Evolutionary conservation across 768 basidiomycete genomes (phyloP).

Genomic region (Russula emetica): DNA sequence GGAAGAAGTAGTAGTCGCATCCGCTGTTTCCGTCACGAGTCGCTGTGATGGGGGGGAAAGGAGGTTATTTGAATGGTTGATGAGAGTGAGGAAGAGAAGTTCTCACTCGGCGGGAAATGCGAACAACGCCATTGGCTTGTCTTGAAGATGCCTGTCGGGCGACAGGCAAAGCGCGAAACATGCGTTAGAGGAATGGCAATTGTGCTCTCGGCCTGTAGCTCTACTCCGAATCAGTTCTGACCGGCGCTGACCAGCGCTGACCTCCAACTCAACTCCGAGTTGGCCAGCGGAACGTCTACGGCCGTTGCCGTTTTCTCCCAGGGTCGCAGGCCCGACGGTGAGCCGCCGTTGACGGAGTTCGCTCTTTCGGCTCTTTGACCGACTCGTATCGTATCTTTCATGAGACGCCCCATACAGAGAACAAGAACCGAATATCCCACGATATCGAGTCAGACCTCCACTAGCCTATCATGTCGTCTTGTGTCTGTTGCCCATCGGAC

Average conservation of each 20-base stretch:
- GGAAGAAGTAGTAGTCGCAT: conserved; percentile 14
- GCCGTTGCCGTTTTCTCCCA: not conserved
- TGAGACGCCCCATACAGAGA: not conserved
- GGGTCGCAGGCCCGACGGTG: too few relatives aligned
- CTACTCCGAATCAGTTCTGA: not conserved
- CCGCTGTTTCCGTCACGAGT: conserved; percentile 50
- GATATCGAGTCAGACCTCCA: not conserved
- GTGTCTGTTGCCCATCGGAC: not conserved
- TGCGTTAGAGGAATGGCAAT: conserved; percentile 28
- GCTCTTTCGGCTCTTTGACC: too few relatives aligned
- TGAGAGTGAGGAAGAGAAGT: conserved; percentile 9
- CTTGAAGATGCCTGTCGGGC: conserved; percentile 46
- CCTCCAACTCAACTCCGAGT: too few relatives aligned
- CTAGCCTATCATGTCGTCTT: not conserved
- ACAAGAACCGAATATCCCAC: too few relatives aligned
- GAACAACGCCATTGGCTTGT: conserved; percentile 45
- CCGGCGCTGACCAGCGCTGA: too few relatives aligned
- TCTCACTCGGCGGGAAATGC: conserved; percentile 58
- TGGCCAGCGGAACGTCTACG: not conserved
- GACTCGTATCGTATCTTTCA: not conserved
- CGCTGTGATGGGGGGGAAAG: conserved; percentile 41
- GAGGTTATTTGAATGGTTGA: conserved; percentile 13
- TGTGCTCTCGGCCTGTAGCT: not conserved
- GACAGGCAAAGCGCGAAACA: conserved; percentile 55
- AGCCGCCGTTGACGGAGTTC: too few relatives aligned